Conservation (phyloP, 2,329 filamentous ascomycete genomes). For the Coniosporium tulheliwenetii region DNA sequence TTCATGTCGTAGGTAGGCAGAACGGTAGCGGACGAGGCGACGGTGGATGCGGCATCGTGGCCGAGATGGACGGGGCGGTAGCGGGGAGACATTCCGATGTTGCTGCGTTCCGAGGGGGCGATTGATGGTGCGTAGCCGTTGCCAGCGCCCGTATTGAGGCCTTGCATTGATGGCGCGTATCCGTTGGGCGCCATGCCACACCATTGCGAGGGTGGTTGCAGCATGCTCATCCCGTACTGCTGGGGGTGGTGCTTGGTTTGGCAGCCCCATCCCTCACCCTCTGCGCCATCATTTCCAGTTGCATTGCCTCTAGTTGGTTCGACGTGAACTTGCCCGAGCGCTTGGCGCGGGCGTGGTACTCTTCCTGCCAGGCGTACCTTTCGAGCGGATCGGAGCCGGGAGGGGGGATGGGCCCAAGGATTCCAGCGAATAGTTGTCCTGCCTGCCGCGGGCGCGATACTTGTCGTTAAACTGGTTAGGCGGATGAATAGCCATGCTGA, state of each 20-base stretch:
- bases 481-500: too few relatives aligned
- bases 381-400: too few relatives aligned
- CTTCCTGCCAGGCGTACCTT: too few relatives aligned
- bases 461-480: too few relatives aligned
- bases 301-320: too few relatives aligned
- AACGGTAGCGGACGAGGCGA: slow-evolving; percentile 32
- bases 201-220: slow-evolving; percentile 72
- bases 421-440: too few relatives aligned
- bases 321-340: too few relatives aligned
- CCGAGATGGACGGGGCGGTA: slow-evolving; percentile 58
- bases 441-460: too few relatives aligned
- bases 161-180: slow-evolving; percentile 19
- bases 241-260: slow-evolving; percentile 5
- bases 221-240: slow-evolving; percentile 9
- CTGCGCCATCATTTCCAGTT: not conserved
- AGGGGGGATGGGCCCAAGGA: too few relatives aligned
- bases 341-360: too few relatives aligned
- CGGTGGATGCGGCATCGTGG: too few relatives aligned
- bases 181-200: slow-evolving; percentile 24
- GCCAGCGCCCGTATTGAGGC: slow-evolving; percentile 19
- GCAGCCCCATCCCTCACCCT: slow-evolving; percentile 4
- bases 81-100: slow-evolving; percentile 72
- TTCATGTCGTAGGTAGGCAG: too few relatives aligned
- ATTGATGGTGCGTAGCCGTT: slow-evolving; percentile 74
- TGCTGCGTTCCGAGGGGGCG: slow-evolving; percentile 89